Conservation (phyloP, 768 basidiomycete genomes). For the Jaapia argillacea region DNA sequence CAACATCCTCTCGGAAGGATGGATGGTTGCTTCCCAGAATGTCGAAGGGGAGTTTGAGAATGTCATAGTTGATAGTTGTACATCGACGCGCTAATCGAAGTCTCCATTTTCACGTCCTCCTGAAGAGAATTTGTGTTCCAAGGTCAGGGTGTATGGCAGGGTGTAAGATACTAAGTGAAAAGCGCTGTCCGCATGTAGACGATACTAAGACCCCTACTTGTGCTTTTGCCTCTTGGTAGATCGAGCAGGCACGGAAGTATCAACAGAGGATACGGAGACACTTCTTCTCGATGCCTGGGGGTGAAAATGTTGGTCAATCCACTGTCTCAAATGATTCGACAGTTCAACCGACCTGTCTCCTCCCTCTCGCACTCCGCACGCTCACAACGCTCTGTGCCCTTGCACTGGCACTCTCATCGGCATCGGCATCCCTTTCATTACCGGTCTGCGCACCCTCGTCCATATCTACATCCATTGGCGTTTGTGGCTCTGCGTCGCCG, state of each 20-base stretch:
- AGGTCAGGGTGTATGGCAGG: too few relatives aligned
- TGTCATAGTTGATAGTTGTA: too few relatives aligned
- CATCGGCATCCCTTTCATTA: conserved; percentile 16
- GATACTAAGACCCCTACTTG: background rate
- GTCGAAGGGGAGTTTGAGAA: too few relatives aligned
- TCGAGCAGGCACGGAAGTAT: conserved; percentile 46
- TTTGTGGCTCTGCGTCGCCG: conserved; percentile 25
- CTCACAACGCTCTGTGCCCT: conserved; percentile 53
- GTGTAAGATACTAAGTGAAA: too few relatives aligned
- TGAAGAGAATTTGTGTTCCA: too few relatives aligned
- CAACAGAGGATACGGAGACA: conserved; percentile 67
- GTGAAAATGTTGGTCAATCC: conserved; percentile 2
- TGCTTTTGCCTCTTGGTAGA: conserved; percentile 49
- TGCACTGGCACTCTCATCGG: conserved; percentile 31
- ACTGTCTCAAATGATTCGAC: background rate
- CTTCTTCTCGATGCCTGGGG: conserved; percentile 44
- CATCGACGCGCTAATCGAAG: too few relatives aligned
- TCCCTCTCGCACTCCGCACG: conserved; percentile 23
- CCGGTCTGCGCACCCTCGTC: conserved; percentile 10
- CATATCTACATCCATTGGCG: conserved; percentile 42
- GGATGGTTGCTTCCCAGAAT: too few relatives aligned
- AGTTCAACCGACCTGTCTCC: conserved; percentile 17
- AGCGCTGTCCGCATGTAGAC: too few relatives aligned
- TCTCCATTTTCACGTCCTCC: too few relatives aligned
- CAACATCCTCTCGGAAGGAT: too few relatives aligned